Conservation (phyloP, 2,329 filamentous ascomycete species). For the Rhynchosporium secalis region DNA sequence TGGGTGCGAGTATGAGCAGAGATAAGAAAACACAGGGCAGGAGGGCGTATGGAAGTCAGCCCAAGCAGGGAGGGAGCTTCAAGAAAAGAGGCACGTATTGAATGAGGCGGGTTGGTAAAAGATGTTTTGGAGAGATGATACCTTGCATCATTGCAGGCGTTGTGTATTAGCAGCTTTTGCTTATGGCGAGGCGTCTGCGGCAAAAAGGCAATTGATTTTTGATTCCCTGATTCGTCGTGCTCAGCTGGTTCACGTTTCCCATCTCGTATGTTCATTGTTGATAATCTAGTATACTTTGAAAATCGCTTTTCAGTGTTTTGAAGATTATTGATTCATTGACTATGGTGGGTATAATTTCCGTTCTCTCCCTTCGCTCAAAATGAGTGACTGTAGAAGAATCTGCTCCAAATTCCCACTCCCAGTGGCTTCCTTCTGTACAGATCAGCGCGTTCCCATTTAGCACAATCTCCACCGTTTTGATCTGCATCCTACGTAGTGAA, state of each 20-base stretch:
- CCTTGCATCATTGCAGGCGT: slow-evolving; percentile 24
- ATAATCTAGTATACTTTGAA: no score
- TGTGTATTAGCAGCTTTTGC: slow-evolving; percentile 12
- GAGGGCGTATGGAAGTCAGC: slow-evolving; percentile 77
- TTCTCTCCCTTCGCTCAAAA: background rate
- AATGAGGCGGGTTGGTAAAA: slow-evolving; percentile 12
- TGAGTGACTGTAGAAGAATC: background rate
- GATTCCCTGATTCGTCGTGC: background rate
- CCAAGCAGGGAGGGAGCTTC: slow-evolving; percentile 53
- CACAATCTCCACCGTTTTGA: background rate
- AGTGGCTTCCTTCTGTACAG: background rate
- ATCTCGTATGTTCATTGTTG: background rate
- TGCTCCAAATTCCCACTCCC: no score
- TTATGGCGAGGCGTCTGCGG: slow-evolving; percentile 11
- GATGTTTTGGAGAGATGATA: slow-evolving; percentile 18
- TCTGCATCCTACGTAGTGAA: background rate
- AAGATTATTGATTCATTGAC: background rate
- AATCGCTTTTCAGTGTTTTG: background rate
- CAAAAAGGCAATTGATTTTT: background rate
- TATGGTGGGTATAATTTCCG: background rate
- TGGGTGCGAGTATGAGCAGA: slow-evolving; percentile 74
- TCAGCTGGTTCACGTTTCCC: background rate
- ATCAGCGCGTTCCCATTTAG: no score
- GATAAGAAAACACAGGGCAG: slow-evolving; percentile 69
- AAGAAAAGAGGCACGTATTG: slow-evolving; percentile 38